A percentile compares a stretch with the other conserved stretches of the same genome.
Evolutionary conservation across 768 basidiomycete species (phyloP).

Genomic region (Suillus americanus): DNA sequence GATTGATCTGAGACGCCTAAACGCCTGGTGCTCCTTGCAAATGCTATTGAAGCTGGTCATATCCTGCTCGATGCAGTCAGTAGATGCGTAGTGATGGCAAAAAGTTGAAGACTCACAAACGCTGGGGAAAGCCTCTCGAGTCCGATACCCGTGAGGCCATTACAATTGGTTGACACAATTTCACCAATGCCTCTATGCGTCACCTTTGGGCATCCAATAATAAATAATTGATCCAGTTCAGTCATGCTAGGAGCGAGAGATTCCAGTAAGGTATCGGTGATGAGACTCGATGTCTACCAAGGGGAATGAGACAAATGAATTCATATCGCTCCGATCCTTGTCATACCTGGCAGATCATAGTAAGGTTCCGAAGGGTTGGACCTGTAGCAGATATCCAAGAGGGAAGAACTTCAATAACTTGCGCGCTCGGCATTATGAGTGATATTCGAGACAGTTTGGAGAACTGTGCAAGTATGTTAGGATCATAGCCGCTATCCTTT

Average conservation of each 20-base stretch:
- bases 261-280: constrained; percentile 58
- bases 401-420: constrained; percentile 49
- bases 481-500: constrained; percentile 52
- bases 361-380: constrained; percentile 52
- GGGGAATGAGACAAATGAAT: constrained; percentile 1
- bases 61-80: constrained; percentile 40
- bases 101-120: constrained; percentile 46
- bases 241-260: constrained; percentile 48
- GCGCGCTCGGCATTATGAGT: constrained; percentile 71
- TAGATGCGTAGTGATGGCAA: not conserved
- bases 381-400: constrained; percentile 51
- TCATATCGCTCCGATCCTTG: not conserved
- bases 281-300: constrained; percentile 49
- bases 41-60: constrained; percentile 44
- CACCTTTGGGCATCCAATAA: constrained; percentile 70
- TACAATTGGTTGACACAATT: constrained; percentile 43
- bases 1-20: constrained; percentile 51
- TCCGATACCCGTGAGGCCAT: constrained; percentile 51
- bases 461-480: constrained; percentile 49
- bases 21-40: constrained; percentile 35
- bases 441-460: constrained; percentile 53
- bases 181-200: constrained; percentile 59
- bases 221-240: constrained; percentile 53
- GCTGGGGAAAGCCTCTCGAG: constrained; percentile 61
- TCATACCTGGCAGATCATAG: constrained; percentile 68